Evolutionary conservation across 257 asterid genomes (phyloP).

Genomic region (Solanum corneliomulleri): DNA sequence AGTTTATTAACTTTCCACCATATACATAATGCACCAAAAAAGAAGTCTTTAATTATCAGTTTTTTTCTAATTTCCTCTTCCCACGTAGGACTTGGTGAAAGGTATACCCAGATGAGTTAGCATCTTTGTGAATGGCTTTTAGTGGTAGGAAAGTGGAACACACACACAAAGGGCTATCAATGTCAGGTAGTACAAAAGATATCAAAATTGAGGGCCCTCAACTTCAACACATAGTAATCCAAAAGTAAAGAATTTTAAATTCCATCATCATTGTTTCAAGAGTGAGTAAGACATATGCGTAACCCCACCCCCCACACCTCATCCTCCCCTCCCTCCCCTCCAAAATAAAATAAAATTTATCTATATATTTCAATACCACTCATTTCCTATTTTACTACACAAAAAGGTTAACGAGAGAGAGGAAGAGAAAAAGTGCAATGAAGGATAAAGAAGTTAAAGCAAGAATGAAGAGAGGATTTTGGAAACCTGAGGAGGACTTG

Average conservation of each 20-base stretch:
- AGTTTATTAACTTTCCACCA: background rate
- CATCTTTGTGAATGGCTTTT: background rate
- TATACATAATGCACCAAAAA: background rate
- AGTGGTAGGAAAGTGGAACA: conserved; percentile 1
- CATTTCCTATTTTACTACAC: background rate
- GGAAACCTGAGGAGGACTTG: conserved; percentile 61
- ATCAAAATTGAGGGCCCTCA: background rate
- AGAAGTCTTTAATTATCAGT: background rate
- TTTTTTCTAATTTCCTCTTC: background rate
- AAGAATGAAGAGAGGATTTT: conserved; percentile 42
- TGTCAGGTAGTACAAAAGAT: background rate
- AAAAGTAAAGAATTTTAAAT: background rate
- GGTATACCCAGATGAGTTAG: background rate
- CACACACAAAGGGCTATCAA: background rate
- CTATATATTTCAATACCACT: background rate
- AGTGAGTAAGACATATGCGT: background rate
- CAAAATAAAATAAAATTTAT: background rate
- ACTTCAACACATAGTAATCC: background rate
- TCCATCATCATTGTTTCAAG: background rate
- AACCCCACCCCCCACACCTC: background rate
- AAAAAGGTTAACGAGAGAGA: background rate
- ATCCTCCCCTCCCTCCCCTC: background rate
- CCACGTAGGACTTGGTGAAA: background rate
- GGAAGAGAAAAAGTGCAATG: conserved; percentile 4
- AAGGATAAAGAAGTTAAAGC: conserved; percentile 22